These are phyloP conservation scores for Claviceps spartinae DNA, from an alignment of 2,329 filamentous ascomycete species.

Conservation along the genomic window DNA sequence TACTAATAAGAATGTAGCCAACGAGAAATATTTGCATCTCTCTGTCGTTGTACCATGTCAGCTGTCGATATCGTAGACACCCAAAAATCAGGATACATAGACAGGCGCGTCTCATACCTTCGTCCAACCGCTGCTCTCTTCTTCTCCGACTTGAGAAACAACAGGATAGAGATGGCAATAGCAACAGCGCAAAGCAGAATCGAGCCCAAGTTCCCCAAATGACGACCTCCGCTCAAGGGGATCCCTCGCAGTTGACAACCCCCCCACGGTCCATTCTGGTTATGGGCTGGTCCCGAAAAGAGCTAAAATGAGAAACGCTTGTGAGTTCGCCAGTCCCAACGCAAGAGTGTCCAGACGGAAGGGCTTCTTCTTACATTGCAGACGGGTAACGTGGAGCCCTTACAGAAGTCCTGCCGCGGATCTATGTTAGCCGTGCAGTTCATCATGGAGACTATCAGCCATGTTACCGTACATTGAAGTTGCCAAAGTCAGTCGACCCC, in stretches of 20 bases:
- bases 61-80: background rate
- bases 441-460: background rate
- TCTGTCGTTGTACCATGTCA: constrained; percentile 31
- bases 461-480: constrained; percentile 36
- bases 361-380: constrained; percentile 54
- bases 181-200: constrained; percentile 72
- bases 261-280: constrained; percentile 45
- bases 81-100: background rate
- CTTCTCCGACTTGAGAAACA: constrained; percentile 69
- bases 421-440: constrained; percentile 12
- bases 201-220: constrained; percentile 82
- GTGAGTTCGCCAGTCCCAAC: constrained; percentile 4
- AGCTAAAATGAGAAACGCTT: constrained; percentile 12
- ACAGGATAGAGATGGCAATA: constrained; percentile 50
- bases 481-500: constrained; percentile 48
- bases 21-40: constrained; percentile 94
- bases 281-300: constrained; percentile 45
- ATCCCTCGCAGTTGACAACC: constrained; percentile 72
- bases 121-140: constrained; percentile 91
- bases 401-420: constrained; percentile 57
- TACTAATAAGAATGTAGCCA: constrained; percentile 72
- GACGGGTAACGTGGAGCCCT: constrained; percentile 67
- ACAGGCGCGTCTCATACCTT: constrained; percentile 43
- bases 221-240: constrained; percentile 45
- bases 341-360: background rate